Evolutionary conservation across 148 eudicot genomes (phyloP).

Genomic region (Gaultheria prostrata): DNA sequence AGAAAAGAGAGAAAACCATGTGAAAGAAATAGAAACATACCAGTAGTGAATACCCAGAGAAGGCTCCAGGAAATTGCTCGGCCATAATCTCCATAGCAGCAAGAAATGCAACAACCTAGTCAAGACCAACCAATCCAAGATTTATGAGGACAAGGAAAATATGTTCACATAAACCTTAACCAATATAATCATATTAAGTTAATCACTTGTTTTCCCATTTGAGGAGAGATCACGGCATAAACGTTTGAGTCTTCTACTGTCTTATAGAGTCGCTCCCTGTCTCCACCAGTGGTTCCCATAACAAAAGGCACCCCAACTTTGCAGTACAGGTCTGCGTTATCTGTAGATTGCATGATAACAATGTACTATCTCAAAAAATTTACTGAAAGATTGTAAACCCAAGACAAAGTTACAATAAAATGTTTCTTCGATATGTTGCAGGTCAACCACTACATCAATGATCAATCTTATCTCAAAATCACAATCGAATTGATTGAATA

Average conservation of each 20-base stretch:
- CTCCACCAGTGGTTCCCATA: slow-evolving; percentile 98
- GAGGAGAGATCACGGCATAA: slow-evolving; percentile 93
- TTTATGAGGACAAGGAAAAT: not conserved
- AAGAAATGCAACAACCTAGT: slow-evolving; percentile 92
- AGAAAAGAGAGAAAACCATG: not conserved
- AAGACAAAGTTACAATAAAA: not conserved
- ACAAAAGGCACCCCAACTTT: slow-evolving; percentile 98
- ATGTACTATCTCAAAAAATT: not conserved
- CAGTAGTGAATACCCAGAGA: slow-evolving; percentile 74
- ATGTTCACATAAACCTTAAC: slow-evolving; percentile 3
- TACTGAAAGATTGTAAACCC: not conserved
- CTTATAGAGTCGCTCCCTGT: slow-evolving; percentile 73
- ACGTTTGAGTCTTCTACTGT: slow-evolving; percentile 66
- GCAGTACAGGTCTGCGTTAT: slow-evolving; percentile 80
- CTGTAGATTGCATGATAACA: slow-evolving; percentile 33
- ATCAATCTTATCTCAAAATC: not conserved
- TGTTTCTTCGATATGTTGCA: not conserved
- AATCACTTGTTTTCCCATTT: slow-evolving; percentile 95
- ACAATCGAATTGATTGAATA: too few relatives aligned
- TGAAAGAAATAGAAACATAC: slow-evolving; percentile 24
- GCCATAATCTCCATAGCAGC: slow-evolving; percentile 98
- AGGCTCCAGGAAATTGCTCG: slow-evolving; percentile 92
- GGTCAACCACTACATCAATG: not conserved
- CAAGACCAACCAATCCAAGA: slow-evolving; percentile 15
- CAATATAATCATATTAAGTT: not conserved